Base-by-base conservation (phyloP, 2,329 filamentous ascomycete species). In the Ophiosphaerella korrae region DNA sequence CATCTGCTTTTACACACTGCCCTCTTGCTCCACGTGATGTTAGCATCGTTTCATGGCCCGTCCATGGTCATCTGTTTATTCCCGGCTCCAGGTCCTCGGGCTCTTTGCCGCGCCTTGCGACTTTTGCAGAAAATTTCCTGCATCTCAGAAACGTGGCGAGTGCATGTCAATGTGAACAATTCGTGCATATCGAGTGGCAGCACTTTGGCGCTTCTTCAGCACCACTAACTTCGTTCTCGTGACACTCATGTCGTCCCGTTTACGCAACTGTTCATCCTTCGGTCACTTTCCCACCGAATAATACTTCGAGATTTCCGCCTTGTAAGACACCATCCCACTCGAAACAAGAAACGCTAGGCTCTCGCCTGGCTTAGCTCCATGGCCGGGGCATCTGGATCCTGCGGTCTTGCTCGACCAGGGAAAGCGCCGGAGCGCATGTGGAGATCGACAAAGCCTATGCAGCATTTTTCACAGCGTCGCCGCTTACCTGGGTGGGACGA, bases 301-400 rank as follows among this genome's bases (percentile, higher is more conserved):
- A 37, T 11, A 37, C 14, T 16, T 11, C 13, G 11, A 21, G n/a
- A 23, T 35, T 21, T n/a, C 31, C 21, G 29, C 26, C 32, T 32
- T 24, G 12, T 14, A n/a, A 18, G 38, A 42, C 12, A 24, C 43
- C 40, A 42, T 21, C 42, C 44, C 40, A 44, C 43, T 26, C 16
- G 32, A 52, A 69, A 42, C 63, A 67, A 62, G 54, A 58, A 55
- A 62, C 54, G 32, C 29, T 46, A 50, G 63, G 63, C 38, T 50
- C 46, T 63, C 62, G 64, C 60, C 66, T 66, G 57, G 54, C 51
- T 40, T 40, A 40, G 37, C 37, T 24, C 14, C 37, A 24, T 24
- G 7, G 37, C 23, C 37, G 13, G 26, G 37, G 37, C 37, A 36
- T 18, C 36, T 23, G 16, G 18, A 16, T 9, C 16, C 37, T 39